phyloP scores from a whole-genome alignment of 2,329 filamentous ascomycete species.

The Xylaria polymorpha region DNA sequence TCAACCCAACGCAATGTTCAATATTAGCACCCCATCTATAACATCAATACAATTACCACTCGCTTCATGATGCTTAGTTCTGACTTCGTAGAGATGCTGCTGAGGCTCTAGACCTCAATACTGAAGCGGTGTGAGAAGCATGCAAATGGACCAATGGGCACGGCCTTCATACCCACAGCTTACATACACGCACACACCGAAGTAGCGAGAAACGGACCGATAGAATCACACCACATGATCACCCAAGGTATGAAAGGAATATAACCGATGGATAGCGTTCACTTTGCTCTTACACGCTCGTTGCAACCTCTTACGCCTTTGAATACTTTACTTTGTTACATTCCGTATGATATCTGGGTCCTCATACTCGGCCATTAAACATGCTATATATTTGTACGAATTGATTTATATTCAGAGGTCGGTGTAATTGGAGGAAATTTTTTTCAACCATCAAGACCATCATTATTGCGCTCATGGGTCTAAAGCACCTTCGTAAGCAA shows the following conservation, averaged over 20 bases:
- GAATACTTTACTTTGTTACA: not conserved
- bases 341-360: not conserved
- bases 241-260: not conserved
- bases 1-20: not conserved
- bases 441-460: no score
- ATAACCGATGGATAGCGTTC: not conserved
- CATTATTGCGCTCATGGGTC: no score
- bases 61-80: not conserved
- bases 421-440: no score
- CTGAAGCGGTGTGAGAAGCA: not conserved
- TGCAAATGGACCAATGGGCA: not conserved
- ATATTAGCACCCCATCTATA: not conserved
- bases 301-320: not conserved
- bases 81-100: not conserved
- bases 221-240: not conserved
- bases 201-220: not conserved
- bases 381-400: not conserved
- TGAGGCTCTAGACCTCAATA: not conserved
- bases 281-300: not conserved
- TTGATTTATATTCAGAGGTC: not conserved
- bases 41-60: not conserved
- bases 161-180: not conserved
- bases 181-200: not conserved
- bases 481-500: not conserved
- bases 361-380: not conserved